These are phyloP conservation scores for Plasmodium relictum DNA, from an alignment of 169 alveolate species.

Conservation along the genomic window DNA sequence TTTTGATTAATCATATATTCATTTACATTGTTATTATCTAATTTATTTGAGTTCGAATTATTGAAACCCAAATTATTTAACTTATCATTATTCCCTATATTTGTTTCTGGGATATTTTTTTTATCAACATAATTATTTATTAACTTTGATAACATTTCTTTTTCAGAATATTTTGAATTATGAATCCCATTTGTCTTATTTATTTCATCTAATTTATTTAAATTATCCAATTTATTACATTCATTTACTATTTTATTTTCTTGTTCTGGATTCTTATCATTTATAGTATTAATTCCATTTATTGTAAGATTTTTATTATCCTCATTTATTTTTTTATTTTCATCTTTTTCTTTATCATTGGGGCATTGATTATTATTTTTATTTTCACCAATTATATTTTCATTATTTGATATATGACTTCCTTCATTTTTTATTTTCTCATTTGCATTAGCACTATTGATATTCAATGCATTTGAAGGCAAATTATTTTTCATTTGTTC, in stretches of 20 bases:
- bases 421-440: background rate
- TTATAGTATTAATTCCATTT: background rate
- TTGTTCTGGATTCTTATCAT: background rate
- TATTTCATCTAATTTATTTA: background rate
- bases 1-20: background rate
- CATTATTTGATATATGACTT: background rate
- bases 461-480: background rate
- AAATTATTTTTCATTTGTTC: conserved; percentile 12
- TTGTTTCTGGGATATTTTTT: background rate
- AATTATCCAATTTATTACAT: background rate
- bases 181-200: background rate
- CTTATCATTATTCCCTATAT: background rate
- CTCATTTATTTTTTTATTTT: background rate
- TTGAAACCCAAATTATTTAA: background rate
- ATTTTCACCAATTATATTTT: conserved; percentile 17
- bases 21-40: background rate
- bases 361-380: conserved; percentile 2
- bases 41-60: background rate
- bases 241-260: background rate
- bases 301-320: background rate
- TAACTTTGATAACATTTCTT: background rate
- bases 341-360: background rate
- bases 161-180: background rate
- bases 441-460: background rate
- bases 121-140: conserved; percentile 9